Conservation (phyloP, 106 monocot species). For the Agapanthus africanus region DNA sequence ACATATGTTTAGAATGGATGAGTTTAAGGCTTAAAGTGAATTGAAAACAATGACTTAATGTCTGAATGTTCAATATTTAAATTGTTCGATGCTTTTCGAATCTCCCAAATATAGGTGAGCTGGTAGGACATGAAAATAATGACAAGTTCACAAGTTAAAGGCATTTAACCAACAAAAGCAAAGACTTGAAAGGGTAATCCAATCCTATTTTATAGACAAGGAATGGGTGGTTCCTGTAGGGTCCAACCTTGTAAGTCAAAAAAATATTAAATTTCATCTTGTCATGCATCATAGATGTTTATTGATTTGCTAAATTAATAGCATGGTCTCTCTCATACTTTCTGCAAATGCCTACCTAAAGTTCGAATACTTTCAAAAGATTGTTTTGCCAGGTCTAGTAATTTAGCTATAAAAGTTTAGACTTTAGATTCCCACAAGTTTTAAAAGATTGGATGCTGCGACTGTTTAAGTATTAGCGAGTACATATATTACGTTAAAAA, state of each 20-base stretch:
- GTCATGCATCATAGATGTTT: neutral
- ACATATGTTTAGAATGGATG: neutral
- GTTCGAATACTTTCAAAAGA: neutral
- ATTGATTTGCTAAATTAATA: neutral
- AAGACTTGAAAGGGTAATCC: too few species aligned
- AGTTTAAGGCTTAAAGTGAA: neutral
- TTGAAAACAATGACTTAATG: neutral
- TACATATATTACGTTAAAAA: neutral
- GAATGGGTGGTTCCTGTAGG: too few species aligned
- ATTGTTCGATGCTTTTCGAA: too few species aligned
- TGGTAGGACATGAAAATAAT: too few species aligned
- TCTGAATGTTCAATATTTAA: neutral
- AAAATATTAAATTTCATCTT: too few species aligned
- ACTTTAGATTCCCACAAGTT: too few species aligned
- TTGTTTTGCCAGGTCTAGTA: too few species aligned
- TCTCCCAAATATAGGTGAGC: too few species aligned
- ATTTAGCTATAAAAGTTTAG: neutral
- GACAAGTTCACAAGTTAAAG: too few species aligned
- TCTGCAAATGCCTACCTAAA: neutral
- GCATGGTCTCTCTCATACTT: neutral
- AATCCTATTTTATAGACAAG: too few species aligned
- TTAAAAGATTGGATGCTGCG: neutral
- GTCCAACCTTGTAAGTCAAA: too few species aligned
- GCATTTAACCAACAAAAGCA: too few species aligned
- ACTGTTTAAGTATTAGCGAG: neutral